phyloP scores from a whole-genome alignment of 768 basidiomycete species.

The Amanita rimosa region DNA sequence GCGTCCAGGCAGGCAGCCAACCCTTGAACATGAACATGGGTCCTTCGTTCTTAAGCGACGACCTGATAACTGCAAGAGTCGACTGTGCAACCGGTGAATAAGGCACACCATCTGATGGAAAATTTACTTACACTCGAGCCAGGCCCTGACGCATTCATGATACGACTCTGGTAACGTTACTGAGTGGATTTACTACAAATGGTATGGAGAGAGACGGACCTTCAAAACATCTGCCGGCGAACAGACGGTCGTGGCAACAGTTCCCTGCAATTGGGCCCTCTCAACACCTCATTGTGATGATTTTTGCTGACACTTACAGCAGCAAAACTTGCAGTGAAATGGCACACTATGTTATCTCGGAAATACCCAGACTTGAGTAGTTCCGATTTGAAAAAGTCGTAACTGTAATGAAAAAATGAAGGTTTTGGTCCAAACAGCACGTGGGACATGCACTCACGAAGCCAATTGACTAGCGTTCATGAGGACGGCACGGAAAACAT shows the following conservation, averaged over 20 bases:
- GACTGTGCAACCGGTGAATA: constrained; percentile 28
- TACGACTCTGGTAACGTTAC: constrained; percentile 42
- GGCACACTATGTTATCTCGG: constrained; percentile 71
- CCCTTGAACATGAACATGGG: constrained; percentile 90
- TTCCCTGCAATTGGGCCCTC: constrained; percentile 37
- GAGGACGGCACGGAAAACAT: constrained; percentile 74
- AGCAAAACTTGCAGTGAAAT: constrained; percentile 80
- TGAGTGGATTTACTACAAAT: neutral
- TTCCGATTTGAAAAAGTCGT: constrained; percentile 87
- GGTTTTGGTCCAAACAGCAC: neutral
- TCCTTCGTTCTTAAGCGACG: constrained; percentile 63
- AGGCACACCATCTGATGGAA: neutral
- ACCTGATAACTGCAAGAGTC: constrained; percentile 56
- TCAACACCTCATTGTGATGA: neutral
- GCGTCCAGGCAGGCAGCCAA: constrained; percentile 81
- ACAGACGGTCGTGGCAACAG: constrained; percentile 82
- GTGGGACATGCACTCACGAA: constrained; percentile 39
- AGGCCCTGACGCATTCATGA: constrained; percentile 83
- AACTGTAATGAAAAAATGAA: constrained; percentile 28
- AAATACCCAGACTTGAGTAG: constrained; percentile 63
- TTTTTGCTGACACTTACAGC: constrained; percentile 42
- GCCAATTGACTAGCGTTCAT: constrained; percentile 94
- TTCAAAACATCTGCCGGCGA: constrained; percentile 85
- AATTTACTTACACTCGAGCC: constrained; percentile 52
- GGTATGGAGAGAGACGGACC: constrained; percentile 18